phyloP scores from a whole-genome alignment of 495 filamentous ascomycete genomes.

The Staphylotrichum longicolle region DNA sequence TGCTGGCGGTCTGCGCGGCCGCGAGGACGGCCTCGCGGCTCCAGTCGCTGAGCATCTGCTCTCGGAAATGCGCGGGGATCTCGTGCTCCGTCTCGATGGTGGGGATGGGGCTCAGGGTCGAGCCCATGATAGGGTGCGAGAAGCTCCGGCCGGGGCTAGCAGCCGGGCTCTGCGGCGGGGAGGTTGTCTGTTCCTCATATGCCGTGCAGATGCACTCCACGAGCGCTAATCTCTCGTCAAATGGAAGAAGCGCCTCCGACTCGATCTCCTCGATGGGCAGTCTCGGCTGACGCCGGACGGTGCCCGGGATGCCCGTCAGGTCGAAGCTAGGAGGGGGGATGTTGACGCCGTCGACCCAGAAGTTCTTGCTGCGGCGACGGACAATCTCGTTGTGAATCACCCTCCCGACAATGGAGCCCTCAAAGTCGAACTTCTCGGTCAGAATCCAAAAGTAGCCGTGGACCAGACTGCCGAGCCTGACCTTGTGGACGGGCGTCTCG shows the following conservation, averaged over 20 bases:
- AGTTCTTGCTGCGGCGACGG: slow-evolving; percentile 62
- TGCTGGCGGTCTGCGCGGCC: slow-evolving; percentile 63
- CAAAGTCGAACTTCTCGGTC: slow-evolving; percentile 73
- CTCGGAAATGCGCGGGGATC: slow-evolving; percentile 54
- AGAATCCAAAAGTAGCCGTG: slow-evolving; percentile 84
- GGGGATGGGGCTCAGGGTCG: slow-evolving; percentile 40
- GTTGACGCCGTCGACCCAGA: slow-evolving; percentile 74
- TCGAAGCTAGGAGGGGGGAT: slow-evolving; percentile 61
- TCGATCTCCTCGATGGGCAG: slow-evolving; percentile 52
- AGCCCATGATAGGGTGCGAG: slow-evolving; percentile 57
- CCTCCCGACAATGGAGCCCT: slow-evolving; percentile 60
- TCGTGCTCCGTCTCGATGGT: slow-evolving; percentile 37
- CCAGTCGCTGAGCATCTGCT: slow-evolving; percentile 71
- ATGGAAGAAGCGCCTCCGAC: slow-evolving; percentile 60
- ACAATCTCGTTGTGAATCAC: slow-evolving; percentile 73
- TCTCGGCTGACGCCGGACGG: slow-evolving; percentile 44
- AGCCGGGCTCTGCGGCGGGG: slow-evolving; percentile 66
- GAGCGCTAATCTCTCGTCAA: slow-evolving; percentile 62
- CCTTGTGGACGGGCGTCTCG: slow-evolving; percentile 60
- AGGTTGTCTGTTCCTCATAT: slow-evolving; percentile 58
- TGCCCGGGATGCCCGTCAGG: slow-evolving; percentile 48
- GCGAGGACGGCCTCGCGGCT: slow-evolving; percentile 67
- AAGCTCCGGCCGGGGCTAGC: slow-evolving; percentile 67
- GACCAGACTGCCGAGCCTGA: slow-evolving; percentile 76
- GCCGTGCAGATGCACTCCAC: slow-evolving; percentile 68